Evolutionary conservation across 495 filamentous ascomycete genomes (phyloP), one percentile per base, ranked within the genome.

Genomic region (Friedmanniomyces simplex): DNA sequence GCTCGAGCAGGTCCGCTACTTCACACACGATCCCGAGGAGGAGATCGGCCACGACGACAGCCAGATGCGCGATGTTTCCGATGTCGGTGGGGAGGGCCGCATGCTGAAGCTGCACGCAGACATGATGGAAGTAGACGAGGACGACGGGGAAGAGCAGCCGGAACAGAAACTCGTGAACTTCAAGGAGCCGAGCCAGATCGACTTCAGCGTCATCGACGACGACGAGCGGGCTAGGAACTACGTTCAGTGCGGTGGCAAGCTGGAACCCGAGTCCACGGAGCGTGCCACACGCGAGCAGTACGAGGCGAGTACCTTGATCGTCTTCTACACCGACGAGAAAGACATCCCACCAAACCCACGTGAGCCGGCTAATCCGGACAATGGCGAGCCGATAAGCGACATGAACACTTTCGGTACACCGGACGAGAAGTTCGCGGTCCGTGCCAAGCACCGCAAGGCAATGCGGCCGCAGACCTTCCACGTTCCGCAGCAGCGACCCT

Each of bases 261-360:
- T 76, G 34, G 64, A 72, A 4, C 76, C 86, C 10, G 68, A 72
- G 0, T 90, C 84, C 10, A 72, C 79, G 0, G 83, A 94, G 66
- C 83, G 83, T 55, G 74, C 77, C 39, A 73, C 75, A 4, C 89
- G 89, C 66, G 77, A 85, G 28, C 77, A 83, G 50, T 81, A 87
- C 10, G 91, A 95, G 69, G 73, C 76, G 21, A 82, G 76, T n/a
- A 89, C 87, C 24, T 78, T 95, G 32, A 89, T 94, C 82, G 86
- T 84, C 5, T 80, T 89, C 58, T 93, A 95, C 64, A 79, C 84
- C 1, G 82, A 82, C 52, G 69, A 72, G 34, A 78, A 78, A 7
- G 89, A 95, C 63, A 84, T 94, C 58, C 91, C 91, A 4, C 73
- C 81, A 0, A 81, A 84, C 0, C 86, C 91, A 1, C 81, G 83